Conservation (phyloP, 164 flowering plant species). For the Cinnamomum micranthum region DNA sequence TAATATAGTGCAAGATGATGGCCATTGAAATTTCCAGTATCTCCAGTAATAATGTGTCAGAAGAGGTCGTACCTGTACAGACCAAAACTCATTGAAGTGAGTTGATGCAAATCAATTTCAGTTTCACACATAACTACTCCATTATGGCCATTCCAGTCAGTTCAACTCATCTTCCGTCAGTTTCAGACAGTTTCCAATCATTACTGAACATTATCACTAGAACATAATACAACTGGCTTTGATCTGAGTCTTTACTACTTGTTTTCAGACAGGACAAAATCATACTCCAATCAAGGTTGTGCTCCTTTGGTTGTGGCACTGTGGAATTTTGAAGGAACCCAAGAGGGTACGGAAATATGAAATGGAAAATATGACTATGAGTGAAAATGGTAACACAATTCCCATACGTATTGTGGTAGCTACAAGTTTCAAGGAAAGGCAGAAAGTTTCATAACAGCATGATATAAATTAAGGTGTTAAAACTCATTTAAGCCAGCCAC, state of each 20-base stretch:
- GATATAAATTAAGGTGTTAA: not conserved
- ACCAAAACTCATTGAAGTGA: not conserved
- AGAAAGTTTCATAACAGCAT: not conserved
- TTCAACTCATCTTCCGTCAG: not conserved
- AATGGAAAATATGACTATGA: not conserved
- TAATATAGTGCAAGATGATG: not conserved
- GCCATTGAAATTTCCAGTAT: not conserved
- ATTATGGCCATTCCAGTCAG: not conserved
- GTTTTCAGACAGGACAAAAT: no score
- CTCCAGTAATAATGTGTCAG: no score
- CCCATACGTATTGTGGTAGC: not conserved
- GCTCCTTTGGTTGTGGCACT: no score
- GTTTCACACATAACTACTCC: not conserved
- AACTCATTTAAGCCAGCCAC: not conserved
- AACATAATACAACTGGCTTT: no score
- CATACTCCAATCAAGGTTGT: no score
- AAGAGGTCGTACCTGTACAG: no score
- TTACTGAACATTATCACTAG: no score
- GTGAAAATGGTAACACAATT: not conserved
- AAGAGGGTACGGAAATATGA: not conserved
- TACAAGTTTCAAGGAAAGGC: not conserved
- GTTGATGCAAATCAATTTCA: not conserved
- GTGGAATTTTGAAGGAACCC: not conserved
- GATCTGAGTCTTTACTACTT: no score
- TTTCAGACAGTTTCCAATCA: not conserved